Conservation (phyloP, 441 rosid genomes). For the Raphanus hybrid region DNA sequence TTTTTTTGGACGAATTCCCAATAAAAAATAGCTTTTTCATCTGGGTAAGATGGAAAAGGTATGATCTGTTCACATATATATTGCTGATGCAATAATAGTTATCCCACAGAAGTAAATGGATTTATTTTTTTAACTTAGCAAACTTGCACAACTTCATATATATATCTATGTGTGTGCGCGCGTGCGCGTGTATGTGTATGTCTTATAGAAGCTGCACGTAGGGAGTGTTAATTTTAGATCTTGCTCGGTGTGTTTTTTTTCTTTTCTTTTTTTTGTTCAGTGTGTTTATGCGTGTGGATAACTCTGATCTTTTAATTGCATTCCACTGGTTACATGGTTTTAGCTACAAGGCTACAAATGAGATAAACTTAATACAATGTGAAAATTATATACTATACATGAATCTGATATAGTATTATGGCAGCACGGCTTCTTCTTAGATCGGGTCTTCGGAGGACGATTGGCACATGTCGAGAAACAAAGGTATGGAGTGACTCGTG, state of each 20-base stretch:
- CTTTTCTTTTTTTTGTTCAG: conserved; percentile 4
- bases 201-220: conserved; percentile 6
- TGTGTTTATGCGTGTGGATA: conserved; percentile 24
- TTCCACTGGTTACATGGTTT: background rate
- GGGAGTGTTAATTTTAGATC: conserved; percentile 21
- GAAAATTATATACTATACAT: conserved; percentile 3
- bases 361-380: conserved; percentile 9
- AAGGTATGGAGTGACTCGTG: too few species aligned
- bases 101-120: conserved; percentile 12
- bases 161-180: background rate
- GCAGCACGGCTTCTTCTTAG: too few species aligned
- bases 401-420: background rate
- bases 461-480: too few species aligned
- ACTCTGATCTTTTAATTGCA: background rate
- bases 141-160: conserved; percentile 15
- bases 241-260: conserved; percentile 16
- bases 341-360: background rate
- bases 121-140: background rate
- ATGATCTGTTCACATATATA: conserved; percentile 24
- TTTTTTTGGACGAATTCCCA: too few species aligned
- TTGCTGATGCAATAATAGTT: conserved; percentile 22
- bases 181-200: background rate
- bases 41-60: conserved; percentile 18
- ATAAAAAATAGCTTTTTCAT: conserved; percentile 5
- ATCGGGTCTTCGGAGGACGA: too few species aligned